phyloP scores from a whole-genome alignment of 305 asterid species.

The Fraxinus baroniana region DNA sequence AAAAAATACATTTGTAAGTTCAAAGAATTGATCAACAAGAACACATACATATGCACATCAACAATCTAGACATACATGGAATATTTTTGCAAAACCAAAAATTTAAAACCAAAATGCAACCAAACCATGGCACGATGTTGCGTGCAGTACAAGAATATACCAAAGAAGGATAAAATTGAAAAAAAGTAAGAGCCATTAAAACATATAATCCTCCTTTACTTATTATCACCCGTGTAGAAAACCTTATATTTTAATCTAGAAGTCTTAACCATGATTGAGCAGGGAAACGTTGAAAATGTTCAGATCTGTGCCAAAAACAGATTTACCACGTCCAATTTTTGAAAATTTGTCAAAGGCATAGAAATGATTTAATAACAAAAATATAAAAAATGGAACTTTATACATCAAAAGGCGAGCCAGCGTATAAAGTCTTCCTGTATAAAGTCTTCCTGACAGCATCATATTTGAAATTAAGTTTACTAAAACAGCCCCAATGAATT shows the following conservation, averaged over 20 bases:
- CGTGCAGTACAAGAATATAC: not conserved
- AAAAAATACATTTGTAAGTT: conserved; percentile 23
- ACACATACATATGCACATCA: not conserved
- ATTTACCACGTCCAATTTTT: not conserved
- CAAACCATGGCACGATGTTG: not conserved
- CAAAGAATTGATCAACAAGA: conserved; percentile 16
- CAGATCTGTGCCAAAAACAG: not conserved
- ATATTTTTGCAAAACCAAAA: conserved; percentile 9
- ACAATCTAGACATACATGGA: conserved; percentile 1
- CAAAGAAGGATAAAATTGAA: not conserved
- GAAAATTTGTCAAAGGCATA: not conserved
- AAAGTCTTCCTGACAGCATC: not conserved
- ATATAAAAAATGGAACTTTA: not conserved
- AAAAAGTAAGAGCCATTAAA: not conserved
- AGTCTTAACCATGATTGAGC: conserved; percentile 2
- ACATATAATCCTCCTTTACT: not conserved
- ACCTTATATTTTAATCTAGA: not conserved
- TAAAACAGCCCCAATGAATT: not conserved
- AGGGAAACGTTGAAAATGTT: not conserved
- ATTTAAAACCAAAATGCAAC: conserved; percentile 1
- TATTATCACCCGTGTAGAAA: not conserved
- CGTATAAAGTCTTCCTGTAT: no score
- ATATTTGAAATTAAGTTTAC: not conserved
- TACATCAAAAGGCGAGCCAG: not conserved
- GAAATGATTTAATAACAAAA: not conserved